Percentiles rank a stretch among this genome's conserved stretches.
Conservation (phyloP, 257 asterid species). For the Perilla frutescens region DNA sequence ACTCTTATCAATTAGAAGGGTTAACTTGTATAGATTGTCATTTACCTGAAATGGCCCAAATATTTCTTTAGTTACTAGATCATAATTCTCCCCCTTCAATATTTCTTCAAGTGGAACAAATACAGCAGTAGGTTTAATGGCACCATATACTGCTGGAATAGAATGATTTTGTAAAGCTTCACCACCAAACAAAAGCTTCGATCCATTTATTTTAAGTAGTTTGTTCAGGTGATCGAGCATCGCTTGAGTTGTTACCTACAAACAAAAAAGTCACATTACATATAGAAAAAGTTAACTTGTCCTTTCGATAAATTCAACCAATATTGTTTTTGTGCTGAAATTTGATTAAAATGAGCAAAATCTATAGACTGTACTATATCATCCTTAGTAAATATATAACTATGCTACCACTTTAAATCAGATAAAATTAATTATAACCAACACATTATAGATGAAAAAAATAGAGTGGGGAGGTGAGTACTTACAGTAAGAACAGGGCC, state of each 20-base stretch:
- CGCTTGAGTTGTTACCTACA: slow-evolving; percentile 80
- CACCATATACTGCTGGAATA: slow-evolving; percentile 87
- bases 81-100: slow-evolving; percentile 66
- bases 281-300: not conserved
- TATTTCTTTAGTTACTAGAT: slow-evolving; percentile 79
- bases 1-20: too few species aligned
- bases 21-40: not conserved
- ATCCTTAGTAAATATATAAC: too few species aligned
- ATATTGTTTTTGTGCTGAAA: not conserved
- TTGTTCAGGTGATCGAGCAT: slow-evolving; percentile 78
- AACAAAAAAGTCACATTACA: not conserved
- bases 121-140: slow-evolving; percentile 95
- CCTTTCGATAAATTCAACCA: not conserved
- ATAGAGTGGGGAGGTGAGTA: not conserved
- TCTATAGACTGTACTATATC: too few species aligned
- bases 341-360: not conserved
- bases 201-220: slow-evolving; percentile 82
- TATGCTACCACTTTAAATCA: not conserved
- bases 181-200: slow-evolving; percentile 89
- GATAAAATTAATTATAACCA: not conserved
- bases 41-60: slow-evolving; percentile 97
- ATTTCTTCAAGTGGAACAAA: slow-evolving; percentile 89
- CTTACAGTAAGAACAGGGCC: slow-evolving; percentile 97
- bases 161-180: slow-evolving; percentile 75
- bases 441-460: not conserved